Evolutionary conservation across 2,329 filamentous ascomycete genomes (phyloP).

Genomic region (Xylaria sp.): DNA sequence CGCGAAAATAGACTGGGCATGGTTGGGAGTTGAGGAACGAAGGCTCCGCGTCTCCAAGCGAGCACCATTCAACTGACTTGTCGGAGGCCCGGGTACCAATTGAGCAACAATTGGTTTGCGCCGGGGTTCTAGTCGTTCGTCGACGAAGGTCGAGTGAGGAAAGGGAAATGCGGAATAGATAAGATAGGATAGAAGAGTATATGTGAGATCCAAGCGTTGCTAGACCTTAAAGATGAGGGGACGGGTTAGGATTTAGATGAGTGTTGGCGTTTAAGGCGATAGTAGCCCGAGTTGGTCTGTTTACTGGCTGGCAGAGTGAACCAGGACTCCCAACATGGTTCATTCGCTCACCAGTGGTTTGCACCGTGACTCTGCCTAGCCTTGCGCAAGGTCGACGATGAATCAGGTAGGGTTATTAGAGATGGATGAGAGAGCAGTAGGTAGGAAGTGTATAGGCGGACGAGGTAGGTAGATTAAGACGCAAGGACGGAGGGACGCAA

Average conservation of each 20-base stretch:
- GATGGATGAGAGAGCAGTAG: not conserved
- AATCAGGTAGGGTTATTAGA: constrained; percentile 1
- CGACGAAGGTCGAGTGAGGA: constrained; percentile 13
- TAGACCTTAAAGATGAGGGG: constrained; percentile 19
- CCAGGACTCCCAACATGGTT: constrained; percentile 6
- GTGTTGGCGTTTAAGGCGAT: constrained; percentile 15
- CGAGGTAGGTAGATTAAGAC: not conserved
- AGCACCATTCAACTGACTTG: constrained; percentile 13
- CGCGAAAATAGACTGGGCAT: constrained; percentile 58
- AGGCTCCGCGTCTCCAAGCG: constrained; percentile 11
- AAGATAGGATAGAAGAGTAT: not conserved
- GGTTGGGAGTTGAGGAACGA: constrained; percentile 23
- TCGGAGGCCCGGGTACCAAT: constrained; percentile 14
- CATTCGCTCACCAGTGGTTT: constrained; percentile 11
- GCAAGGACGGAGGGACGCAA: not conserved
- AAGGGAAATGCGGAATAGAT: constrained; percentile 7
- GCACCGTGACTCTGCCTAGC: constrained; percentile 13
- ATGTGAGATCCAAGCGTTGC: constrained; percentile 20
- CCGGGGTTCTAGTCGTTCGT: constrained; percentile 15
- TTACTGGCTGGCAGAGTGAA: not conserved
- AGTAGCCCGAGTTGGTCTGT: not conserved
- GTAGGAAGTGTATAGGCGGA: not conserved
- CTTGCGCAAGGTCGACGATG: constrained; percentile 5
- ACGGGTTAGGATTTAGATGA: constrained; percentile 25
- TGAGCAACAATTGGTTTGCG: constrained; percentile 2